phyloP scores from a whole-genome alignment of 768 basidiomycete genomes.

The Neoboletus brunneissimus region DNA sequence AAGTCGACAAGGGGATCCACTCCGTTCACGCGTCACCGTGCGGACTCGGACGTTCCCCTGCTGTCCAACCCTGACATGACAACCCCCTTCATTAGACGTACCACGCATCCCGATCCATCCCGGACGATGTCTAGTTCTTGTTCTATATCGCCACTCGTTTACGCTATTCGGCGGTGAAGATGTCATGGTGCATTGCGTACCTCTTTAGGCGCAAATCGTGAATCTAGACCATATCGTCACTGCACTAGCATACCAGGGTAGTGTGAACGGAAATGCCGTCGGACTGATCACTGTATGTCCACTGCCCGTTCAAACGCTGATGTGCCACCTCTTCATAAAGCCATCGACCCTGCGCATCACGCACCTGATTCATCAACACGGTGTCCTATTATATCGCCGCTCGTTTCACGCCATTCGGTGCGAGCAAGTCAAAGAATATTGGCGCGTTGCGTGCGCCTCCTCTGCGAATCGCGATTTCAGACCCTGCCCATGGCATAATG shows the following conservation, averaged over 20 bases:
- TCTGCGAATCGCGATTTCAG: background rate
- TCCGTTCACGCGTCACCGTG: background rate
- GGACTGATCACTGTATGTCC: background rate
- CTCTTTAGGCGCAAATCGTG: background rate
- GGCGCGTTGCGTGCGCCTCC: background rate
- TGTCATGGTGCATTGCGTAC: background rate
- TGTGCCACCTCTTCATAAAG: background rate
- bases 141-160: background rate
- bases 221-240: background rate
- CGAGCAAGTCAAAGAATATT: background rate
- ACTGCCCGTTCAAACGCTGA: background rate
- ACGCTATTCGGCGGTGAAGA: background rate
- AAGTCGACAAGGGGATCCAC: background rate
- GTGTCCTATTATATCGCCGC: background rate
- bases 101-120: background rate
- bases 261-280: background rate
- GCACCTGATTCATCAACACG: background rate
- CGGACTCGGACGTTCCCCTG: background rate
- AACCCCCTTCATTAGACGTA: constrained; percentile 1
- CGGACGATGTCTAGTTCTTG: background rate
- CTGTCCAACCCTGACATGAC: background rate
- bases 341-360: background rate
- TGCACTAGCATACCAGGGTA: background rate
- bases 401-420: background rate
- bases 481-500: background rate